Percentiles rank a stretch among this genome's conserved stretches.
These are phyloP conservation scores for Phlegmacium glaucopus DNA, from an alignment of 768 basidiomycete species.

Conservation along the genomic window DNA sequence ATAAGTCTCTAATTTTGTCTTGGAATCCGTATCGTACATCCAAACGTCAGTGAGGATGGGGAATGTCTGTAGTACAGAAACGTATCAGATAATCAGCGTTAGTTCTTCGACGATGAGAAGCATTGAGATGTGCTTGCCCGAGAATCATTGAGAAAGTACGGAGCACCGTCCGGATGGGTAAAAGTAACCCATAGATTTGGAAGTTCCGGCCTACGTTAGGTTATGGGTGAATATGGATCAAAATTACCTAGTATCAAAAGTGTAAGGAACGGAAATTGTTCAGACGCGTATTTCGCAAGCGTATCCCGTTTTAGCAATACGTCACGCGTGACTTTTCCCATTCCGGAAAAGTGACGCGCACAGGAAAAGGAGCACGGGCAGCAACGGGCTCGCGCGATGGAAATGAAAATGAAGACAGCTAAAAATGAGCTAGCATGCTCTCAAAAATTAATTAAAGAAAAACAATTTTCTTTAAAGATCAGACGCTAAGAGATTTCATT, in stretches of 20 bases:
- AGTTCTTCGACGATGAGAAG: not conserved
- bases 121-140: constrained; percentile 6
- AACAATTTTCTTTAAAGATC: too few relatives aligned
- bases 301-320: too few relatives aligned
- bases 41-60: constrained; percentile 24
- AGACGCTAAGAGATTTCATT: too few relatives aligned
- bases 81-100: not conserved
- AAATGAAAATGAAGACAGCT: too few relatives aligned
- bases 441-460: too few relatives aligned
- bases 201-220: not conserved
- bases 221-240: not conserved
- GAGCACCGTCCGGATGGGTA: constrained; percentile 24
- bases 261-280: too few relatives aligned
- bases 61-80: constrained; percentile 5
- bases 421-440: too few relatives aligned
- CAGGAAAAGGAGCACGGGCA: too few relatives aligned
- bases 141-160: constrained; percentile 19
- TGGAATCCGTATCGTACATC: constrained; percentile 13
- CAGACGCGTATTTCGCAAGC: too few relatives aligned
- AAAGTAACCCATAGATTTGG: constrained; percentile 8
- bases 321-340: too few relatives aligned
- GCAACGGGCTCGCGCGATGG: too few relatives aligned
- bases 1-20: constrained; percentile 10
- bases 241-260: not conserved
- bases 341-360: too few relatives aligned